phyloP scores from a whole-genome alignment of 2,329 filamentous ascomycete species.

The Penicillium corylophilum region DNA sequence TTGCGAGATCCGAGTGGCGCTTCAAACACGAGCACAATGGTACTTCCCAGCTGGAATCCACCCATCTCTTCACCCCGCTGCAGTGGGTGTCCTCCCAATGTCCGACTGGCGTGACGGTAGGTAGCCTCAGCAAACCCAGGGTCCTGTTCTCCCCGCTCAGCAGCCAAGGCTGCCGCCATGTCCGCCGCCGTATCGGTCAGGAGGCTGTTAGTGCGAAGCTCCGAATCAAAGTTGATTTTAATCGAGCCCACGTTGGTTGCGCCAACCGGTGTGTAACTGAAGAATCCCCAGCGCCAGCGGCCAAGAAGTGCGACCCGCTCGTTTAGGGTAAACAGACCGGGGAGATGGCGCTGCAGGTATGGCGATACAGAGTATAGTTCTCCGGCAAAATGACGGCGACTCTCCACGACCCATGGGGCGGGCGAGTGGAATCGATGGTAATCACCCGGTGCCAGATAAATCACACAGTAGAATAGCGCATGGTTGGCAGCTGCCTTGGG shows the following conservation, averaged over 20 bases:
- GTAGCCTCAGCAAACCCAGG: constrained; percentile 91
- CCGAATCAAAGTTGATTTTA: constrained; percentile 92
- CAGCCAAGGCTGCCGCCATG: constrained; percentile 75
- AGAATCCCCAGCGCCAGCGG: constrained; percentile 96
- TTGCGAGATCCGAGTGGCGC: constrained; percentile 67
- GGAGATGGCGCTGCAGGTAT: constrained; percentile 87
- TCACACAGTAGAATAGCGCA: constrained; percentile 86
- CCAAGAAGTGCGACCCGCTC: constrained; percentile 92
- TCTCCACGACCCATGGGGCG: constrained; percentile 90
- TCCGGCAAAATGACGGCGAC: constrained; percentile 93
- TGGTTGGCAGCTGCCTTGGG: constrained; percentile 61
- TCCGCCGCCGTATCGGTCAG: constrained; percentile 91
- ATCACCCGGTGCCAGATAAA: constrained; percentile 95
- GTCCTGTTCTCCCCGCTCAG: constrained; percentile 74
- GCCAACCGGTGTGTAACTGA: constrained; percentile 91
- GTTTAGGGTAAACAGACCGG: constrained; percentile 93
- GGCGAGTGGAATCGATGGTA: constrained; percentile 99
- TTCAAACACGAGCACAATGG: constrained; percentile 94
- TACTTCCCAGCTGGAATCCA: constrained; percentile 92
- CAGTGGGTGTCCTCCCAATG: constrained; percentile 80
- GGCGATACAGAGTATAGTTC: constrained; percentile 94
- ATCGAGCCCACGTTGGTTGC: constrained; percentile 98
- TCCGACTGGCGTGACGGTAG: constrained; percentile 72
- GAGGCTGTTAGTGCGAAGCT: constrained; percentile 87
- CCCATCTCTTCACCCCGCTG: constrained; percentile 95